Percentiles rank a stretch among this genome's conserved stretches.
Evolutionary conservation across 805 yeast species (phyloP).

Genomic region (Lipomyces anomalus): DNA sequence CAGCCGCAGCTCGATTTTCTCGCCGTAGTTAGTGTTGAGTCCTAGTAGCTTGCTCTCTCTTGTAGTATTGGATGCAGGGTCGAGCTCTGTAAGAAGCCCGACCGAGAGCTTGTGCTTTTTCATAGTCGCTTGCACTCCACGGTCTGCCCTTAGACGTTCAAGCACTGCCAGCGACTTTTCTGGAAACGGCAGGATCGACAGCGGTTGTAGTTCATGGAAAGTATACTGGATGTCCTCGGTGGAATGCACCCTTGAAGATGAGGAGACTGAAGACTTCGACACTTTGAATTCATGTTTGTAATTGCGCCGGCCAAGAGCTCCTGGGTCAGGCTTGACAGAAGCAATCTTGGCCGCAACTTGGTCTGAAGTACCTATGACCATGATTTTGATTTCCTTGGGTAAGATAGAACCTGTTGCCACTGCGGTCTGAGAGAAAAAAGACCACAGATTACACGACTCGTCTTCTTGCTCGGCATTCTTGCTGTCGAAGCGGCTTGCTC

Average conservation of each 20-base stretch:
- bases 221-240: conserved; percentile 27
- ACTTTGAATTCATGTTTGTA: too few species aligned
- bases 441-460: conserved; percentile 13
- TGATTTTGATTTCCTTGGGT: conserved; percentile 23
- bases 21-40: conserved; percentile 33
- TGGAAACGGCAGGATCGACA: conserved; percentile 31
- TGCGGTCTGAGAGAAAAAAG: conserved; percentile 8
- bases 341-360: conserved; percentile 25
- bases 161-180: conserved; percentile 30
- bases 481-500: too few species aligned
- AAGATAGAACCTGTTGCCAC: conserved; percentile 15
- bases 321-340: conserved; percentile 1
- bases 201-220: conserved; percentile 31
- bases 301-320: background rate
- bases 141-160: conserved; percentile 32
- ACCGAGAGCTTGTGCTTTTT: conserved; percentile 34
- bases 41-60: conserved; percentile 32
- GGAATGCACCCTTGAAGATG: conserved; percentile 1
- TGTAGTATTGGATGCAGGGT: conserved; percentile 36
- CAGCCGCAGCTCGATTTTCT: conserved; percentile 34
- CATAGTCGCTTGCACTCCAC: conserved; percentile 36
- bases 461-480: conserved; percentile 17
- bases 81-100: conserved; percentile 36
- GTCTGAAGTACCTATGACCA: conserved; percentile 32
- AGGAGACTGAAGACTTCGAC: background rate